Conservation (phyloP, 805 yeast genomes). For the Tetrapisispora phaffii region DNA sequence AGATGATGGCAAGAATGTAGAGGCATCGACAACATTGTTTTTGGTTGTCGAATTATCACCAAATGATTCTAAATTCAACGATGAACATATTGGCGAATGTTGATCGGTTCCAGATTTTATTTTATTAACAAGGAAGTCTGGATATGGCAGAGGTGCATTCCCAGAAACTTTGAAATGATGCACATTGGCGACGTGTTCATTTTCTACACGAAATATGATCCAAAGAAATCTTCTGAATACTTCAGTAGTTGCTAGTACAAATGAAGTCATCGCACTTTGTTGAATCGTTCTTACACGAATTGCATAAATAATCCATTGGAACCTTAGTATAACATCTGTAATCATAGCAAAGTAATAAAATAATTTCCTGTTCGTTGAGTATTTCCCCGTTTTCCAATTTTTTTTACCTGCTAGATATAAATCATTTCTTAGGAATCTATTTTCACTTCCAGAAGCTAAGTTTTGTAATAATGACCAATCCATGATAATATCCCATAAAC, state of each 20-base stretch:
- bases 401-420: constrained; percentile 46
- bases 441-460: constrained; percentile 29
- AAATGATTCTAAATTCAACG: background rate
- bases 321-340: constrained; percentile 62
- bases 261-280: constrained; percentile 82
- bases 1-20: background rate
- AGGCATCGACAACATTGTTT: background rate
- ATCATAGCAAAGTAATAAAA: constrained; percentile 69
- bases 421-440: constrained; percentile 58
- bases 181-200: constrained; percentile 90
- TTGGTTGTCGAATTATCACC: background rate
- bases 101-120: background rate
- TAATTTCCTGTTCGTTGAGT: constrained; percentile 26
- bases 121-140: constrained; percentile 13
- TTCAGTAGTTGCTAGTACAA: constrained; percentile 75
- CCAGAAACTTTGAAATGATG: constrained; percentile 77
- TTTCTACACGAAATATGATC: constrained; percentile 89
- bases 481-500: constrained; percentile 87
- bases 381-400: constrained; percentile 29
- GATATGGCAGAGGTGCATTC: constrained; percentile 79
- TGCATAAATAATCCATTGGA: constrained; percentile 88
- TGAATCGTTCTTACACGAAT: constrained; percentile 66
- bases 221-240: constrained; percentile 75
- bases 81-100: background rate
- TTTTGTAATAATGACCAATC: constrained; percentile 84